phyloP scores from a whole-genome alignment of 257 asterid genomes.

The Oldenlandia corymbosa region DNA sequence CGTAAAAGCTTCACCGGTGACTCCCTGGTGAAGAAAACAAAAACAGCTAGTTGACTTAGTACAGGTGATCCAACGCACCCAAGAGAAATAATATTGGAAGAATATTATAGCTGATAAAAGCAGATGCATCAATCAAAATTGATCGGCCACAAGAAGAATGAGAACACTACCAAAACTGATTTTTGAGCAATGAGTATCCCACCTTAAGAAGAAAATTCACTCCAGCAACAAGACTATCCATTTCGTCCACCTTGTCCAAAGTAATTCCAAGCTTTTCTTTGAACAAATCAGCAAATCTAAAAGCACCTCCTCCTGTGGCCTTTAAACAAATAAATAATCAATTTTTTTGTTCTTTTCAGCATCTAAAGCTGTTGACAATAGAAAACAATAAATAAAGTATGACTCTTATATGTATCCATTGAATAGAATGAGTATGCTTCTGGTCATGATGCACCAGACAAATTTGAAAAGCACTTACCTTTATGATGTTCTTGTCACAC shows the following conservation, averaged over 20 bases:
- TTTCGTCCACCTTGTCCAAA: slow-evolving; percentile 92
- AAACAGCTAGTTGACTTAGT: not conserved
- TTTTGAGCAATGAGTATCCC: slow-evolving; percentile 18
- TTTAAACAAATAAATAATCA: slow-evolving; percentile 38
- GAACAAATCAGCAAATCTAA: slow-evolving; percentile 78
- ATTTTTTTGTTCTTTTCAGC: slow-evolving; percentile 6
- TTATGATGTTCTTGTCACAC: slow-evolving; percentile 40
- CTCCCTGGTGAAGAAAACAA: slow-evolving; percentile 50
- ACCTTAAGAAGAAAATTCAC: slow-evolving; percentile 94
- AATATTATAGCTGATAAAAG: not conserved
- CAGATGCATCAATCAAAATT: not conserved
- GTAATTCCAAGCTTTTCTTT: slow-evolving; percentile 79
- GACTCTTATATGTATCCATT: not conserved
- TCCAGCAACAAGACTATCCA: slow-evolving; percentile 91
- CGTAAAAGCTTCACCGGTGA: slow-evolving; percentile 77
- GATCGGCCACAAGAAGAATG: not conserved
- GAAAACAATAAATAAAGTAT: not conserved
- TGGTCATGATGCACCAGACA: not conserved
- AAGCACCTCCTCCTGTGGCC: slow-evolving; percentile 99
- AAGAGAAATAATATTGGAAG: too few species aligned
- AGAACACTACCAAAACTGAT: slow-evolving; percentile 3
- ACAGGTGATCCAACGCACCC: not conserved
- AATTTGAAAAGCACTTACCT: slow-evolving; percentile 41
- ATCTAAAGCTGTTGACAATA: not conserved
- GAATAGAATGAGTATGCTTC: not conserved